A percentile compares a stretch with the other conserved stretches of the same genome.
phyloP scores from a whole-genome alignment of 1,284 basidiomycete species.

The Megacollybia platyphylla region DNA sequence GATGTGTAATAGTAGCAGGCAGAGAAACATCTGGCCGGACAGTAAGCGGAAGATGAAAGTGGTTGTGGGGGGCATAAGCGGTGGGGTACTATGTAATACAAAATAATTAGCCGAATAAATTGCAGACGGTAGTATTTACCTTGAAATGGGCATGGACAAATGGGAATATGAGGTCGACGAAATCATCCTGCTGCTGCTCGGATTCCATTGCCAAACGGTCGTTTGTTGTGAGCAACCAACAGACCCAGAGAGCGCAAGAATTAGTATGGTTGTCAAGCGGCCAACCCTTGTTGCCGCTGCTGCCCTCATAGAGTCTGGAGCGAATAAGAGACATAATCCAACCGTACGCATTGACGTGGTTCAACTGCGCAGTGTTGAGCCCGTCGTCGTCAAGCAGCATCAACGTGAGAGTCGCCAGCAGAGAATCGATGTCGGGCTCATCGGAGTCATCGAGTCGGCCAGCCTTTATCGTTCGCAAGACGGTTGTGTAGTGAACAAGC shows the following conservation, averaged over 20 bases:
- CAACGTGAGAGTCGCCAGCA: conserved; percentile 46
- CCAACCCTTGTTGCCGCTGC: conserved; percentile 32
- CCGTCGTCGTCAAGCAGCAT: conserved; percentile 72
- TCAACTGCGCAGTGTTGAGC: conserved; percentile 52
- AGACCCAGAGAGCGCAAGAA: conserved; percentile 46
- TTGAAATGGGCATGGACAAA: conserved; percentile 41
- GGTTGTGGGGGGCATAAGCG: conserved; percentile 45
- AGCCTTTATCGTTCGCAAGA: conserved; percentile 17
- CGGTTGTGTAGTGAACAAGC: conserved; percentile 26
- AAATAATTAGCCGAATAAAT: too few relatives aligned
- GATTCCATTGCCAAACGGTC: conserved; percentile 32
- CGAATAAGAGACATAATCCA: conserved; percentile 36
- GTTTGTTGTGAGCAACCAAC: conserved; percentile 45
- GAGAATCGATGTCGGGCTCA: conserved; percentile 17
- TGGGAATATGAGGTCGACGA: conserved; percentile 41
- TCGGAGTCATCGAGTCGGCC: conserved; percentile 13
- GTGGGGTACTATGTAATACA: conserved; percentile 31
- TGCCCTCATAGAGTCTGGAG: conserved; percentile 26
- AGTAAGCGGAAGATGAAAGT: conserved; percentile 39
- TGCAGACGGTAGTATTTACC: conserved; percentile 17
- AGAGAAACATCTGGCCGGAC: conserved; percentile 8
- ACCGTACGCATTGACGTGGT: conserved; percentile 30
- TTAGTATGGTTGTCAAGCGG: conserved; percentile 36
- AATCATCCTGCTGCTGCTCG: conserved; percentile 21
- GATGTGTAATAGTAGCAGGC: conserved; percentile 14